These are phyloP conservation scores for Andrographis paniculata DNA, from an alignment of 305 asterid species.

Conservation along the genomic window DNA sequence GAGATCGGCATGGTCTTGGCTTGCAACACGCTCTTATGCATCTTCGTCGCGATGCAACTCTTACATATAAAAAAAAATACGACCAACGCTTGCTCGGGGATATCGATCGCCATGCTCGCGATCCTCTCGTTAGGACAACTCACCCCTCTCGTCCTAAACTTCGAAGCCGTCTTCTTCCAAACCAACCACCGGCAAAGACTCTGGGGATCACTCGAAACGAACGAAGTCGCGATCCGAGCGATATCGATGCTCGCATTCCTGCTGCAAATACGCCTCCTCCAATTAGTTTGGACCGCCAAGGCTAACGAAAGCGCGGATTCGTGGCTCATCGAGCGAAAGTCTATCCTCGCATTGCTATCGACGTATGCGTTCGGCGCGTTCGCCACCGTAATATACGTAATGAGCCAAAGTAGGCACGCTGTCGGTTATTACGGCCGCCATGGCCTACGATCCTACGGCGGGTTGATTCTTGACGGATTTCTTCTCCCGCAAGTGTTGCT, in stretches of 20 bases:
- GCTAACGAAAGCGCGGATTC: conserved; percentile 38
- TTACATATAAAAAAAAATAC: conserved; percentile 51
- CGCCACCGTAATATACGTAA: conserved; percentile 51
- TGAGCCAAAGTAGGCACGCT: conserved; percentile 27
- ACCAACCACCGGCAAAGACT: conserved; percentile 44
- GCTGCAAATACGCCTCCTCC: conserved; percentile 72
- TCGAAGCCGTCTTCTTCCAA: conserved; percentile 65
- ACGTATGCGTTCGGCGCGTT: conserved; percentile 54
- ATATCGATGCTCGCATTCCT: conserved; percentile 89
- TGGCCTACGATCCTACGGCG: conserved; percentile 62
- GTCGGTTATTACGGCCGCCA: conserved; percentile 52
- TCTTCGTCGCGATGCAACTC: conserved; percentile 67
- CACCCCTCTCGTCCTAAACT: conserved; percentile 67
- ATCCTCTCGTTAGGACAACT: conserved; percentile 75
- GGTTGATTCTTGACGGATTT: conserved; percentile 68
- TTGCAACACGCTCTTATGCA: conserved; percentile 66
- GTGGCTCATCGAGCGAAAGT: conserved; percentile 62
- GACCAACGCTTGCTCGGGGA: conserved; percentile 43
- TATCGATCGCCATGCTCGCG: conserved; percentile 57
- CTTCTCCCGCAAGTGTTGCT: conserved; percentile 77
- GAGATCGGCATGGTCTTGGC: conserved; percentile 77
- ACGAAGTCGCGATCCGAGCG: conserved; percentile 73
- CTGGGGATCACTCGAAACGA: conserved; percentile 78
- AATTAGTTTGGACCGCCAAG: conserved; percentile 63
- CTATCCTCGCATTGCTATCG: conserved; percentile 60